phyloP scores from a whole-genome alignment of 495 filamentous ascomycete species.

The Lasiosphaeria ovina region DNA sequence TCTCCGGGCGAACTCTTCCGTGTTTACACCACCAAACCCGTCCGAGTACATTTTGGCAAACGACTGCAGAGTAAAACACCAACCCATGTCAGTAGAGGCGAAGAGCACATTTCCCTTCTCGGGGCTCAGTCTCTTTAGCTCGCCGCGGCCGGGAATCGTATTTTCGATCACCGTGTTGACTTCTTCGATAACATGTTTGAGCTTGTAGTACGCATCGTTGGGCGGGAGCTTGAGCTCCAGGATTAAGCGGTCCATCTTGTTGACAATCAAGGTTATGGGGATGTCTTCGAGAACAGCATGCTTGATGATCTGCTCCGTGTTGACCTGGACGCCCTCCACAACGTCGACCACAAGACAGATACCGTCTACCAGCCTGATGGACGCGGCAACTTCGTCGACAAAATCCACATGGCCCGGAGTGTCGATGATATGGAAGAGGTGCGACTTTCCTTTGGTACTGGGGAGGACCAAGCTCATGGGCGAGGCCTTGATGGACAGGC shows the following conservation, averaged over 20 bases:
- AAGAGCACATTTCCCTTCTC: slow-evolving; percentile 98
- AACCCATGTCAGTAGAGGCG: slow-evolving; percentile 87
- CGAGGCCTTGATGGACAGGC: slow-evolving; percentile 88
- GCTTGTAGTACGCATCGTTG: slow-evolving; percentile 94
- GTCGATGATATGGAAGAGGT: slow-evolving; percentile 91
- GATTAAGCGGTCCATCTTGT: slow-evolving; percentile 96
- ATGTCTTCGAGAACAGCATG: slow-evolving; percentile 89
- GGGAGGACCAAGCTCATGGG: slow-evolving; percentile 93
- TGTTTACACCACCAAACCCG: slow-evolving; percentile 75
- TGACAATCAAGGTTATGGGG: slow-evolving; percentile 84
- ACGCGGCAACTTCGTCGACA: slow-evolving; percentile 90
- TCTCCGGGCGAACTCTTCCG: slow-evolving; percentile 71
- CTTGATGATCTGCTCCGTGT: slow-evolving; percentile 95
- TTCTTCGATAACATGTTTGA: slow-evolving; percentile 96
- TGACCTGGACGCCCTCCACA: slow-evolving; percentile 95
- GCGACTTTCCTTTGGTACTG: slow-evolving; percentile 88
- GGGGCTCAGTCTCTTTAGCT: slow-evolving; percentile 77
- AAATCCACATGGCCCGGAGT: slow-evolving; percentile 98
- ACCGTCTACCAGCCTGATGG: slow-evolving; percentile 84
- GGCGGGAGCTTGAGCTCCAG: slow-evolving; percentile 93
- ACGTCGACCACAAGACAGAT: slow-evolving; percentile 93
- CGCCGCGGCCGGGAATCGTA: slow-evolving; percentile 78
- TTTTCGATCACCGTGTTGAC: slow-evolving; percentile 95
- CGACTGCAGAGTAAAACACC: slow-evolving; percentile 91
- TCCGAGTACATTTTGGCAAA: slow-evolving; percentile 97